Evolutionary conservation across 2,329 filamentous ascomycete species (phyloP).

Genomic region (Colletotrichum australisinense): DNA sequence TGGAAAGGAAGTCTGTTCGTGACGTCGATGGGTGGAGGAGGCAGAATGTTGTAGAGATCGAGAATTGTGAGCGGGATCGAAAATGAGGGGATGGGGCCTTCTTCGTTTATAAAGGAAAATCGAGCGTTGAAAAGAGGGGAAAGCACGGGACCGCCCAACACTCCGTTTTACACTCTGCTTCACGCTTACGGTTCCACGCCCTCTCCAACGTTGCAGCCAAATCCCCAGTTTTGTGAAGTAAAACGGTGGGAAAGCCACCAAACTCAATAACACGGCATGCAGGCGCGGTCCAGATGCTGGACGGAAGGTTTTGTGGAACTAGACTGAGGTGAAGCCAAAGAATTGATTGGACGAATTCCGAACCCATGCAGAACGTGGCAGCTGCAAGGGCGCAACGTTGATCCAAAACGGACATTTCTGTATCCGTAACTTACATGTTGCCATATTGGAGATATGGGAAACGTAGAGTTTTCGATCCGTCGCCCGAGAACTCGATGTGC

Average conservation of each 20-base stretch:
- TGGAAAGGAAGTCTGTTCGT: background rate
- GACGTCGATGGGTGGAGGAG: background rate
- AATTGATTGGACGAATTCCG: background rate
- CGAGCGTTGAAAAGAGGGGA: background rate
- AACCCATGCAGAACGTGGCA: background rate
- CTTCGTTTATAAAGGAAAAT: background rate
- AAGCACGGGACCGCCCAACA: background rate
- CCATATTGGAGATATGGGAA: background rate
- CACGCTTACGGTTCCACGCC: background rate
- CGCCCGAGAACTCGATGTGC: background rate
- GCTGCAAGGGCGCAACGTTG: background rate
- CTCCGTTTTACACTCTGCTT: background rate
- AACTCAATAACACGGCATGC: too few relatives aligned
- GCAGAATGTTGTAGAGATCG: slow-evolving; percentile 4
- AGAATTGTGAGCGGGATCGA: slow-evolving; percentile 4
- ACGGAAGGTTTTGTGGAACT: background rate
- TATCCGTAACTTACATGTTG: background rate
- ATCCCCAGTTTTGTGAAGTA: too few relatives aligned
- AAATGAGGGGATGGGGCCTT: background rate
- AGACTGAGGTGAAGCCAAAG: background rate
- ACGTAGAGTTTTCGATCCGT: background rate
- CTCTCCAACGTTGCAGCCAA: background rate
- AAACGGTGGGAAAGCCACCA: too few relatives aligned
- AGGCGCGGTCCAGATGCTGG: too few relatives aligned
- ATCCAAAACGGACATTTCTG: background rate